These are phyloP conservation scores for Ceratocystis variospora DNA, from an alignment of 2,329 filamentous ascomycete genomes.

Conservation along the genomic window DNA sequence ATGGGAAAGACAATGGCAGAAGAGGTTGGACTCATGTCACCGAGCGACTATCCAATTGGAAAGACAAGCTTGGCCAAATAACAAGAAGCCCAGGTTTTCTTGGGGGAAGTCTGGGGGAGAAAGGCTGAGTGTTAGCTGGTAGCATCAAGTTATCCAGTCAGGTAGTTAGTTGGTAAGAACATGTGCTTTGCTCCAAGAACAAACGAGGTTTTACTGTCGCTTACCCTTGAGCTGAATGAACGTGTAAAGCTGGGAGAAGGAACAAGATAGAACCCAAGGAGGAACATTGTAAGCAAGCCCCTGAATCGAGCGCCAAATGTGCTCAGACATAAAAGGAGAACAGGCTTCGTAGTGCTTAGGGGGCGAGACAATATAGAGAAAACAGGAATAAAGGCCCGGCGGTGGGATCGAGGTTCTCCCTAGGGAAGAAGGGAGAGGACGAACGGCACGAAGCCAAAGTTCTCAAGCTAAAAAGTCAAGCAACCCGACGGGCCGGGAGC, in stretches of 20 bases:
- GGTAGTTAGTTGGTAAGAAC: too few species aligned
- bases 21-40: too few species aligned
- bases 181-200: too few species aligned
- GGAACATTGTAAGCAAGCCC: conserved; percentile 2
- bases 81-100: too few species aligned
- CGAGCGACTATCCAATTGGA: too few species aligned
- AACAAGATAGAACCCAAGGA: neutral
- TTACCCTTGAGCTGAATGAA: neutral
- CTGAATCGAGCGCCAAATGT: neutral
- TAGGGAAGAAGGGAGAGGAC: neutral
- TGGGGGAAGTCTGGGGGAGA: too few species aligned
- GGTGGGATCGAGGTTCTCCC: neutral
- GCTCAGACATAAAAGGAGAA: conserved; percentile 1
- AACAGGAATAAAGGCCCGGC: conserved; percentile 7
- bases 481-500: neutral
- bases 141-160: too few species aligned
- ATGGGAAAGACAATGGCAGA: too few species aligned
- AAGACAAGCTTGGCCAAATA: too few species aligned
- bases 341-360: neutral
- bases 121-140: too few species aligned
- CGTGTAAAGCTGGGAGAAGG: neutral
- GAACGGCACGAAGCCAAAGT: neutral
- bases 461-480: neutral
- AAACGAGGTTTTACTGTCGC: neutral
- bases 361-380: neutral